Conservation (phyloP, 371 early-diverging fungal genomes). For the Mucor irregularis region DNA sequence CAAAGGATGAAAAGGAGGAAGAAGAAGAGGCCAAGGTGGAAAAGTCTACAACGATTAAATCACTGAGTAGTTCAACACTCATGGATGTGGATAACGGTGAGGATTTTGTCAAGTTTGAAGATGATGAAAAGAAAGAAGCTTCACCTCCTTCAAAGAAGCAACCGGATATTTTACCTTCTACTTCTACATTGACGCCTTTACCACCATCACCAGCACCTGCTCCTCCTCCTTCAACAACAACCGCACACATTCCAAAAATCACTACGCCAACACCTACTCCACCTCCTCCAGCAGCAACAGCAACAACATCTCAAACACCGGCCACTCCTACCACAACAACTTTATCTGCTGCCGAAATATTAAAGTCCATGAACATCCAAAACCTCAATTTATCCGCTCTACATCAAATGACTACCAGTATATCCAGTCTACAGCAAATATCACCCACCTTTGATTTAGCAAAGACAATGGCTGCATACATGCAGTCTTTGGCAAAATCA, state of each 20-base stretch:
- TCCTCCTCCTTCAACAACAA: no score
- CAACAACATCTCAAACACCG: constrained; percentile 2
- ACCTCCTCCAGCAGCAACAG: constrained; percentile 4
- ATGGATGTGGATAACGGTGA: constrained; percentile 34
- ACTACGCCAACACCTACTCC: neutral
- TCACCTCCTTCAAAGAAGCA: constrained; percentile 9
- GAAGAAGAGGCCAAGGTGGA: no score
- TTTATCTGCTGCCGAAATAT: constrained; percentile 25
- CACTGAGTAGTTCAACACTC: constrained; percentile 2
- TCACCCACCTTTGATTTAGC: constrained; percentile 42
- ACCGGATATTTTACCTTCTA: constrained; percentile 14
- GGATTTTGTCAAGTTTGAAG: constrained; percentile 51
- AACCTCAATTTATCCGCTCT: constrained; percentile 44
- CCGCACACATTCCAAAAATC: no score
- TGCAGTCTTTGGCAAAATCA: constrained; percentile 37
- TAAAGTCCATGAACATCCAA: constrained; percentile 38
- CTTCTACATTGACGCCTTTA: constrained; percentile 2
- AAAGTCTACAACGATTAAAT: neutral
- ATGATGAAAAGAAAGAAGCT: constrained; percentile 36
- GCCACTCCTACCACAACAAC: constrained; percentile 11
- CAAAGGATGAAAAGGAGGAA: neutral
- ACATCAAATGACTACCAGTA: constrained; percentile 44
- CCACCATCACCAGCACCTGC: neutral
- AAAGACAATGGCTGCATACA: constrained; percentile 38
- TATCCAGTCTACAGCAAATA: constrained; percentile 36